Base-by-base conservation (phyloP, 176 grass and related monocot species). In the Pharus latifolius region DNA sequence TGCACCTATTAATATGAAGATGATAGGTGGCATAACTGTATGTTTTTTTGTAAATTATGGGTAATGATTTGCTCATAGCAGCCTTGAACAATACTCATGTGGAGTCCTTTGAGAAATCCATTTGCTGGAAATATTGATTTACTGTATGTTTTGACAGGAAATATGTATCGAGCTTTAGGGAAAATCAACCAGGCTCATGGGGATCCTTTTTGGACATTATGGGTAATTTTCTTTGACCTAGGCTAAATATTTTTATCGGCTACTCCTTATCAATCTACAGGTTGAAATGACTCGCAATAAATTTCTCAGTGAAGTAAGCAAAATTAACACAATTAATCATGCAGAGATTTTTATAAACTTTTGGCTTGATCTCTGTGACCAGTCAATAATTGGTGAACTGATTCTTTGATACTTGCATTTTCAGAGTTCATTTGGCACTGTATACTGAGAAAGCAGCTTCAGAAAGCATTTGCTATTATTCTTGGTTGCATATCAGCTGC, bases 351-450 rank as follows among this genome's bases (percentile, higher is more conserved):
- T 52, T 62, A 6, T 13, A 57, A 40, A 49, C 17, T 69, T n/a
- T 62, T 0, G 10, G n/a, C n/a, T 47, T 54, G 40, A 34, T 61
- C 29, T 34, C 23, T 61, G 68, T 23, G 32, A 20, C 70, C 67
- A 17, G 46, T 62, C 34, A 49, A 40, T 68, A 11, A 34, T 69
- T 24, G 10, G 56, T 64, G 31, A 25, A 74, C 55, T 53, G 31
- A 70, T 50, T 86, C 26, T 3, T n/a, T 45, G 45, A 56, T 69
- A 23, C 50, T 60, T 80, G 29, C 26, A 48, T 77, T 85, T 82
- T 55, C 84, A 99, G 95, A 94, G 75, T 94, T 99, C 31, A 63
- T 91, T 68, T 99, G 95, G 95, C 48, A 72, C 48, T 99, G 95
- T 81, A 88, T 99, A 68, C 76, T 99, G 60, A 99, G 90, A 78